Base-by-base conservation (phyloP, 2,329 filamentous ascomycete genomes). In the Trichoderma semiorbis region DNA sequence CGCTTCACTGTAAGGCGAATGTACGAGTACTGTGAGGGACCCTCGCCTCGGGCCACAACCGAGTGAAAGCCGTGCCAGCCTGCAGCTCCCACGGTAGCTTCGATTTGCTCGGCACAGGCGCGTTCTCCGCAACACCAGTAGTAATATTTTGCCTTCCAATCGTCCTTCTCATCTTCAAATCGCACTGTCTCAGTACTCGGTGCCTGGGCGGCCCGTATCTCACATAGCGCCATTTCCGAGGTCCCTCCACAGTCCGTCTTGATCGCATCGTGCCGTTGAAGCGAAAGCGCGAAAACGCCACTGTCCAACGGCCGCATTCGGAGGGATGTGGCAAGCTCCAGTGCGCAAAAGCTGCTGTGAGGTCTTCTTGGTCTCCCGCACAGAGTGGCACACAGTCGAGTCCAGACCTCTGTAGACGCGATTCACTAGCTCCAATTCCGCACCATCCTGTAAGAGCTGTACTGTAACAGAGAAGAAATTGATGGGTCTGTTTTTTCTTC, bases 11-110 rank as follows among this genome's bases (percentile, higher is more conserved):
- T 69, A 58, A 62, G 28, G 66, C 36, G 26, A 14, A n/a, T 53
- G 47, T 53, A 3, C 47, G 43, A 53, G n/a, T 62, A 69, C 66
- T 69, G 66, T 69, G 66, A 69, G 65, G 66, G 57, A 32, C 65
- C 26, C n/a, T 68, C 34, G 12, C n/a, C 36, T 65, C 65, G 65
- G 36, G 36, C 53, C 65, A 69, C 55, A 69, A n/a, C 65, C 65
- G 65, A 69, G 36, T 26, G 34, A 69, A 69, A 47, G 55, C 65
- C 65, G 55, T 32, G 65, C 55, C 26, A 34, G 55, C 65, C 55
- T 60, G 36, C 64, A 65, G 47, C 64, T 57, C 63, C 34, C 32
- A 34, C 62, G 14, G 43, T 24, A 34, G 64, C 64, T 67, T 39
- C 34, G 43, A 65, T 53, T 58, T 26, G 53, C 16, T 57, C 34